Conservation (phyloP, 768 basidiomycete species). For the Rubroboletus satanas region DNA sequence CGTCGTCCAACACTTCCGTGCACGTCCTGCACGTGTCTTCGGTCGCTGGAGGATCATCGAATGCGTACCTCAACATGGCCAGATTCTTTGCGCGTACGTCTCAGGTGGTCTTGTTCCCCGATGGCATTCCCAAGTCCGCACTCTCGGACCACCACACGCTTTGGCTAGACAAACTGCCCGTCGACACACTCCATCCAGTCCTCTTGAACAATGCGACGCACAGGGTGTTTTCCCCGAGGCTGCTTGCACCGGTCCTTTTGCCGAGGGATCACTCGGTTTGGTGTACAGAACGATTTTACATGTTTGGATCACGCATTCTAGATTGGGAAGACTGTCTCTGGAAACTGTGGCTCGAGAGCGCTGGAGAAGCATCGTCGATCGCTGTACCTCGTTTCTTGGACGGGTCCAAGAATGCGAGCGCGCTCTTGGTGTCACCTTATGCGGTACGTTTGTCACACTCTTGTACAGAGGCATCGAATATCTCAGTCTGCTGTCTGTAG, state of each 20-base stretch:
- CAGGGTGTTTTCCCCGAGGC: conserved; percentile 37
- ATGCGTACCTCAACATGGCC: conserved; percentile 59
- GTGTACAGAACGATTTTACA: conserved; percentile 59
- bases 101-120: conserved; percentile 51
- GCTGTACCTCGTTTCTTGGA: conserved; percentile 9
- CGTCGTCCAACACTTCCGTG: conserved; percentile 33
- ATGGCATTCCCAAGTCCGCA: conserved; percentile 28
- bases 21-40: conserved; percentile 47
- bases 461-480: background rate
- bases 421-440: conserved; percentile 13
- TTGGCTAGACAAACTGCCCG: conserved; percentile 14
- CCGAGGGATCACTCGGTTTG: conserved; percentile 47
- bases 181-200: conserved; percentile 19
- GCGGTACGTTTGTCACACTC: conserved; percentile 15
- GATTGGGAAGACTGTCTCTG: conserved; percentile 69
- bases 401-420: conserved; percentile 3
- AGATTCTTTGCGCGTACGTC: conserved; percentile 53
- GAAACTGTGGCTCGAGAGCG: conserved; percentile 56
- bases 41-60: conserved; percentile 39
- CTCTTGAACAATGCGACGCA: conserved; percentile 29
- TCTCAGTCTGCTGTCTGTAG: conserved; percentile 21
- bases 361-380: conserved; percentile 36
- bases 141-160: conserved; percentile 21
- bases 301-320: conserved; percentile 39
- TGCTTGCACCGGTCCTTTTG: conserved; percentile 44